Base-by-base conservation (phyloP, 495 filamentous ascomycete species). In the Lichenothelia convexa region DNA sequence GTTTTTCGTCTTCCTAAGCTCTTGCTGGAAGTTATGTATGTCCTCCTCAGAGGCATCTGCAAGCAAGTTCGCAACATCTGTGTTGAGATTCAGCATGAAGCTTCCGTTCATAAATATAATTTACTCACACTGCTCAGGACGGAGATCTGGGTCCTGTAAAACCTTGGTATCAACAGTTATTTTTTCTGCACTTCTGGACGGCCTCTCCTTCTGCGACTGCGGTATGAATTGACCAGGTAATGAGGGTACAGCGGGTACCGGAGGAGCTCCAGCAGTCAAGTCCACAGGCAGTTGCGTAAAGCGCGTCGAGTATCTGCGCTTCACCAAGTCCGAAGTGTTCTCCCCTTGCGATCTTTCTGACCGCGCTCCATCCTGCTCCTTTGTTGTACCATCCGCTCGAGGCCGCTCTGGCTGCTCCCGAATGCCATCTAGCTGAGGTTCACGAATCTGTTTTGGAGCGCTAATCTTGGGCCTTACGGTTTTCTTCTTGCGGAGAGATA, bases 21-120 rank as follows among this genome's bases (percentile, higher is more conserved):
- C 70, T 29, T 61, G 50, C 47, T 92, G 80, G 53, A 76, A 99
- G 26, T 84, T 73, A 26, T 72, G 72, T 35, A 99, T 92, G 42
- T 94, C 86, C 46, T 83, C 71, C 53, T 93, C 91, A n/a, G 83
- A 82, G 15, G 89, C 86, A 50, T 93, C 82, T 44, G 82, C 73
- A 13, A 99, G 71, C 12, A 92, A 62, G 30, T 65, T 64, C 35
- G 80, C 64, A 27, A 93, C 80, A 54, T 93, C 83, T 72, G 24
- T 2, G 12, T n/a, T n/a, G n/a, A n/a, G n/a, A n/a, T 17, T n/a
- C n/a, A n/a, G n/a, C n/a, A n/a, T n/a, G n/a, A n/a, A n/a, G n/a
- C n/a, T n/a, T n/a, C n/a, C n/a, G n/a, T n/a, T 16, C 11, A 17
- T 42, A 19, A 31, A 20, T 39, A 34, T 18, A 34, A 34, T 17